Evolutionary conservation across 2,329 filamentous ascomycete species (phyloP), one percentile per base, ranked within the genome.

Genomic region (Aspergillus neoniger): DNA sequence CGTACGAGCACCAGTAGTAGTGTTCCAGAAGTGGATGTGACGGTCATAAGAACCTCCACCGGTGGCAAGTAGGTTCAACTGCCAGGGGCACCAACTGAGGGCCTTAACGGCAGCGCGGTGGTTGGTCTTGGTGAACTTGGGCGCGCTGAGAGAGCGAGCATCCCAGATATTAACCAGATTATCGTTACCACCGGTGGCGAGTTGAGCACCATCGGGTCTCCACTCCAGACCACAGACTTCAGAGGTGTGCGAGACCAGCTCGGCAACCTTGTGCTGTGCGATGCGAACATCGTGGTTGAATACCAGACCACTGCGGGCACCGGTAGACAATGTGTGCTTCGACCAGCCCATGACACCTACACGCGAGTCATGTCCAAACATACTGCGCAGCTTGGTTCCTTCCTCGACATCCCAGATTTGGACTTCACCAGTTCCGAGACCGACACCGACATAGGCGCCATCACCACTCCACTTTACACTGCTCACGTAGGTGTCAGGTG

Each of bases 1-100:
- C 81, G 96, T 93, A 70, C 95, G 91, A 56, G 95, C 94, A 63
- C 95, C 95, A 4, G 94, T 96, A 21, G 95, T 98, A 50, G 93
- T 96, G 85, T 99, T 99, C 95, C 95, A 99, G 86, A 99, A 99
- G 83, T 99, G 95, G 78, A 99, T 99, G 80, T 97, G 91, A 69
- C 92, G 91, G 77, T 99, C 95, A 78, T 97, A 96, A 47, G 92
- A 96, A 69, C 95, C 95, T 73, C 95, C 95, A 59, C 95, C 95
- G 47, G 95, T 98, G 60, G 95, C 95, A 51, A 99, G 89, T 53
- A 98, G 88, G 84, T 97, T 98, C 79, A 91, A 88, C 82, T 96
- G 95, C 95, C 95, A 99, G 47, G 95, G 95, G 84, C 95, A 99
- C 95, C 95, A 99, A 65, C 92, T 91, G 49, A 99, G 87, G 61